Evolutionary conservation across 805 yeast genomes (phyloP), one percentile per base, ranked within the genome.

Genomic region (Sugiyamaella boreocaroliniensis): DNA sequence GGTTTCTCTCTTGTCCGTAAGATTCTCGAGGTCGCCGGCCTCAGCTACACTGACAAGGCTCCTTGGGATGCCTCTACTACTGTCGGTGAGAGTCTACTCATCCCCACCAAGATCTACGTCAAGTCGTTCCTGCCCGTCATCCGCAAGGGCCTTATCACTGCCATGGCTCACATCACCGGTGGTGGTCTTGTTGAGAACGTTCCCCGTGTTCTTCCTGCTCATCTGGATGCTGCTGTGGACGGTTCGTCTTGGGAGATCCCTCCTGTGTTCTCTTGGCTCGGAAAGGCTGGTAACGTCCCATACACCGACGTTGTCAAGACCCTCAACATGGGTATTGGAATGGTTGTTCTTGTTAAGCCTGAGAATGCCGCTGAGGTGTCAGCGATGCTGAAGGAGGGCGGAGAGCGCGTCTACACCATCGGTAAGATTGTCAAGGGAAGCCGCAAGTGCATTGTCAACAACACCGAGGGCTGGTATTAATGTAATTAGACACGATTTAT

Each of bases 141-240:
- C 57, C 78, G 77, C 62, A 75, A 85, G 63, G 83, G 77, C 34
- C 71, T 86, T 53, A 66, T 92, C 47, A 75, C 89, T 52, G 99
- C 97, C 54, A 77, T 93, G 66, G 96, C 99, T 2, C 96, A 93
- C 65, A 93, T 93, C 64, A 93, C 99, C 20, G 99, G 99, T 56
- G 99, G 99, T 69, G 99, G 99, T 50, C 76, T 93, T 50, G 84
- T 93, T 29, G 99, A 93, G 71, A 93, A 93, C 70, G 82, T 92
- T 54, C 99, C 99, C 51, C 82, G 99, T 68, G 93, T 96, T 16
- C 76, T 93, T 56, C 99, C 99, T 54, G 71, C 79, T 53, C 70
- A 81, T 61, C 74, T 93, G 56, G 83, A 84, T 62, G 99, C 97
- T 12, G 75, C 75, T 59, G 80, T 93, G 48, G 96, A 92, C 68